Base-by-base conservation (phyloP, 2,329 filamentous ascomycete genomes). In the Malbranchea zuffiana region DNA sequence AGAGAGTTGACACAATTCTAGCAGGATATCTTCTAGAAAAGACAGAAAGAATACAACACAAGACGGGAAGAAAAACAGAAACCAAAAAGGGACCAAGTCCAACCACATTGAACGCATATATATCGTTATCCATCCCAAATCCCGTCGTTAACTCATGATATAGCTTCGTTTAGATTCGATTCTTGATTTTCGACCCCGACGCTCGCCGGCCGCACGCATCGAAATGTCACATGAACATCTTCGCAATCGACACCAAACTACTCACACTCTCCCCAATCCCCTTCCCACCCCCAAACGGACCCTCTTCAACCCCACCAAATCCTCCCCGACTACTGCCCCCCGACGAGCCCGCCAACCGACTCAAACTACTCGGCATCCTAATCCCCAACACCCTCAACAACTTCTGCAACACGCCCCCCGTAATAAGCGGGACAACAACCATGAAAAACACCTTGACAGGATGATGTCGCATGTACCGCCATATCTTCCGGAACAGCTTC, bases 361-460 rank as follows among this genome's bases (percentile, higher is more conserved):
- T 54, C 41, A 86, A 54, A 8, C 67, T 61, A 4, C 68, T 67
- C 1, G 87, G 87, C 45, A 94, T 60, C 44, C 79, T 71, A 43
- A 96, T 67, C 15, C 87, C 87, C 58, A 95, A 82, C 54, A 78
- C 76, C 24, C 75, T 74, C 30, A 94, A 71, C 29, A 95, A 66
- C 31, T 80, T 82, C 6, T 78, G 78, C 47, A 95, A 63, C 18
- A 83, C 80, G 20, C 88, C 88, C 35, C 84, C 84, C 1, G 80
- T 86, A 51, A 95, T 66, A 40, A 96, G 70, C 6, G 88, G 88
- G 72, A 95, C 76, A 51, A 95, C 72, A 44, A 94, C 80, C 44
- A 86, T 73, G 67, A 83, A 69, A 66, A 95, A 82, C 32, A 93
- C 82, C 63, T 92, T 92, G 54, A 85, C 64, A 0, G 87, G 88